These are phyloP conservation scores for Saccharomycopsis guyanensis DNA, from an alignment of 805 yeast species.

Conservation along the genomic window DNA sequence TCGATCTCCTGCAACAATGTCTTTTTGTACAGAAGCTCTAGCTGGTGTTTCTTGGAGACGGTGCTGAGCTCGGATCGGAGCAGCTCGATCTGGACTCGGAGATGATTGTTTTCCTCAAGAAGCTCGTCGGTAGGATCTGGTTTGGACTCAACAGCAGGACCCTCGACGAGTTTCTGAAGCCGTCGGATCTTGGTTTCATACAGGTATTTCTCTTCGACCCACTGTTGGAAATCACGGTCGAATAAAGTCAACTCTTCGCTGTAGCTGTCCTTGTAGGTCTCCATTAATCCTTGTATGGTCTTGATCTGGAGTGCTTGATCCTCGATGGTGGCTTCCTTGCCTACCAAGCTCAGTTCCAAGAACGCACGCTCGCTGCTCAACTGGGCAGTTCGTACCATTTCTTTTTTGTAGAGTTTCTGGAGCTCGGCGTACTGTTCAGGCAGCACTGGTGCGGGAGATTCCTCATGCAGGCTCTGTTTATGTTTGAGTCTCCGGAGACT, in stretches of 20 bases:
- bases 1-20: constrained; percentile 5
- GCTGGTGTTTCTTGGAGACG: not conserved
- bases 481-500: too few species aligned
- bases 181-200: constrained; percentile 15
- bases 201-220: constrained; percentile 18
- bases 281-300: constrained; percentile 5
- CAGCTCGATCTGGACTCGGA: constrained; percentile 7
- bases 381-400: constrained; percentile 7
- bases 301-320: constrained; percentile 12
- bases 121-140: not conserved
- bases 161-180: constrained; percentile 1
- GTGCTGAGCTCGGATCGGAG: not conserved
- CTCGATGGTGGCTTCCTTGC: constrained; percentile 15
- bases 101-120: constrained; percentile 4
- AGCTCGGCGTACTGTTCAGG: constrained; percentile 23
- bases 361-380: constrained; percentile 13
- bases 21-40: constrained; percentile 7
- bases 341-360: constrained; percentile 10
- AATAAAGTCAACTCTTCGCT: constrained; percentile 8
- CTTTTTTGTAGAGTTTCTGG: constrained; percentile 19
- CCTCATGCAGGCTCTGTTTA: too few species aligned
- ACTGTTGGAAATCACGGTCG: constrained; percentile 15
- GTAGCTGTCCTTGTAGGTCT: constrained; percentile 12
- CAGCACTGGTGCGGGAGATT: too few species aligned
- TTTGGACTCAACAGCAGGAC: not conserved